phyloP scores from a whole-genome alignment of 495 filamentous ascomycete genomes.

The Corynascus novoguineensis region DNA sequence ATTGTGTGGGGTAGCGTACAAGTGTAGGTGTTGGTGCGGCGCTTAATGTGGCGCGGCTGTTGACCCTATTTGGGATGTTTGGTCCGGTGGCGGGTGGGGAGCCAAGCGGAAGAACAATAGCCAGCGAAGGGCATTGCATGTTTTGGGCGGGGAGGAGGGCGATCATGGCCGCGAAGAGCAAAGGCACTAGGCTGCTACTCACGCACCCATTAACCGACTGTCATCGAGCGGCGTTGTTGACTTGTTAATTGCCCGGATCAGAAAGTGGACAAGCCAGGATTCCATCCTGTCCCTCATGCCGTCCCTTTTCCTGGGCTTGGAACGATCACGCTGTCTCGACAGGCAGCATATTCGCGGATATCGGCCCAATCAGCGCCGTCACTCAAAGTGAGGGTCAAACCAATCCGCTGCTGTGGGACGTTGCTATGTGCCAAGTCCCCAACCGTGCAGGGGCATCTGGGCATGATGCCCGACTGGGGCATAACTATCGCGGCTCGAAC shows the following conservation, averaged over 20 bases:
- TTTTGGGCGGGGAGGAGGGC: not conserved
- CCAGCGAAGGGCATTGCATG: not conserved
- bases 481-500: not conserved
- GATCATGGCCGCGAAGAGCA: not conserved
- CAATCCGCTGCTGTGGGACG: not conserved
- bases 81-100: slow-evolving; percentile 24
- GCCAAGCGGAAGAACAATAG: not conserved
- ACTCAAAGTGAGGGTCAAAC: too few relatives aligned
- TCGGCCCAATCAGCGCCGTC: not conserved
- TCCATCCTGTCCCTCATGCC: too few relatives aligned
- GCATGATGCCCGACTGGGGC: not conserved
- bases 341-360: too few relatives aligned
- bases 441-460: not conserved
- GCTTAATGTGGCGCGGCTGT: slow-evolving; percentile 46
- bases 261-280: too few relatives aligned
- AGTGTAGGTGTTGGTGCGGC: slow-evolving; percentile 49
- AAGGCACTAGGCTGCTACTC: too few relatives aligned
- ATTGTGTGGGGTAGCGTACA: slow-evolving; percentile 58
- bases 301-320: too few relatives aligned
- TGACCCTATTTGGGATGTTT: slow-evolving; percentile 49
- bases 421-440: not conserved
- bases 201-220: too few relatives aligned
- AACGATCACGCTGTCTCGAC: too few relatives aligned
- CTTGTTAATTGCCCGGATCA: too few relatives aligned
- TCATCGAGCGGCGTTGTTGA: too few relatives aligned